A percentile compares a stretch with the other conserved stretches of the same genome.
These are phyloP conservation scores for Pisolithus orientalis DNA, from an alignment of 768 basidiomycete genomes.

Conservation along the genomic window DNA sequence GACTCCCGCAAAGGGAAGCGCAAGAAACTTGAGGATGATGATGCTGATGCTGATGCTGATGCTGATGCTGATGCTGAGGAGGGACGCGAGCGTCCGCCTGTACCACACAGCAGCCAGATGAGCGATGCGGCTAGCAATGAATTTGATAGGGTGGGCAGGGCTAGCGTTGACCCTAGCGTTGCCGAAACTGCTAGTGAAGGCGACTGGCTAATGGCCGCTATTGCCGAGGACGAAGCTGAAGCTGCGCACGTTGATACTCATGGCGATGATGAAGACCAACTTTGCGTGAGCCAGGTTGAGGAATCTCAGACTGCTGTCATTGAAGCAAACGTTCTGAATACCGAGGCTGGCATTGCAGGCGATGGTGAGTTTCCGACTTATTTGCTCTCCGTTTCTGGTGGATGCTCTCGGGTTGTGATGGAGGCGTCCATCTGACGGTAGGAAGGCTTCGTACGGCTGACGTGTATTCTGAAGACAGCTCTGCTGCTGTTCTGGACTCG, in stretches of 20 bases:
- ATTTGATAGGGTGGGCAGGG: slow-evolving; percentile 49
- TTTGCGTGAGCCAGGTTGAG: slow-evolving; percentile 38
- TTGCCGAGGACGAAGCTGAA: slow-evolving; percentile 64
- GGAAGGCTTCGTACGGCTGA: slow-evolving; percentile 55
- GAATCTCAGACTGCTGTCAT: slow-evolving; percentile 31
- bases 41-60: slow-evolving; percentile 64
- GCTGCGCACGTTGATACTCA: slow-evolving; percentile 48
- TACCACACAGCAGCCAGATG: slow-evolving; percentile 36
- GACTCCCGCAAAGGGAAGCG: slow-evolving; percentile 75
- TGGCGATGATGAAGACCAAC: slow-evolving; percentile 41
- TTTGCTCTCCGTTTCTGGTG: slow-evolving; percentile 35
- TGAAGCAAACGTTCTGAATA: slow-evolving; percentile 28
- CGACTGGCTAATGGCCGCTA: slow-evolving; percentile 89
- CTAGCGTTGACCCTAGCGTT: slow-evolving; percentile 65
- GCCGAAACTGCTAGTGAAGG: slow-evolving; percentile 60
- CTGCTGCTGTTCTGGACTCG: slow-evolving; percentile 31
- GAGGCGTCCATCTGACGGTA: slow-evolving; percentile 34
- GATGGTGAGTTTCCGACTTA: slow-evolving; percentile 48
- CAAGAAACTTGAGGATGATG: slow-evolving; percentile 87
- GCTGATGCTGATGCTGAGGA: slow-evolving; percentile 66
- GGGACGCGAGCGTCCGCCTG: slow-evolving; percentile 60
- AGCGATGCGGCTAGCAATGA: slow-evolving; percentile 55
- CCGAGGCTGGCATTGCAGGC: slow-evolving; percentile 26
- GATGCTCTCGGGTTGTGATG: slow-evolving; percentile 35
- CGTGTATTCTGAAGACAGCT: slow-evolving; percentile 36